A percentile compares a stretch with the other conserved stretches of the same genome.
These are phyloP conservation scores for Trichoderma polysporum DNA, from an alignment of 2,329 filamentous ascomycete species.

Conservation along the genomic window DNA sequence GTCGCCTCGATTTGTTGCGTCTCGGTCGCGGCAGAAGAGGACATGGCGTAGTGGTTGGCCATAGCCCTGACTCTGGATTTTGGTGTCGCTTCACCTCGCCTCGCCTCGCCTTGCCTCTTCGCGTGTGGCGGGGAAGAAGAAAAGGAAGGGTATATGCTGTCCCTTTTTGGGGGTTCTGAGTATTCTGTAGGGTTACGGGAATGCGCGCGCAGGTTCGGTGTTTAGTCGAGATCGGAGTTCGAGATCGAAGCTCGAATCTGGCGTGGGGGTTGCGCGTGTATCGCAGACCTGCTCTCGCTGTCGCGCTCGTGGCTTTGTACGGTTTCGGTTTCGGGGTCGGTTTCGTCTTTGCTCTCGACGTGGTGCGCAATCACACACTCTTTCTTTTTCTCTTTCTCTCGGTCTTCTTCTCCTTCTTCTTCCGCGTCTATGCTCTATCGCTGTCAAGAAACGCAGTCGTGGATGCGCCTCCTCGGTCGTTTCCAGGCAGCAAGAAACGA, in stretches of 20 bases:
- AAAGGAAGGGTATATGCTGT: neutral
- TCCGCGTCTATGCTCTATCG: neutral
- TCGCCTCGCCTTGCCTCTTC: neutral
- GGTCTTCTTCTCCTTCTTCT: neutral
- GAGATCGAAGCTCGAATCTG: neutral
- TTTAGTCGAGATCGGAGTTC: neutral
- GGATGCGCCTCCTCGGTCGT: slow-evolving; percentile 15
- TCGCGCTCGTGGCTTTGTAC: neutral
- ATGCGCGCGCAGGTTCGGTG: neutral
- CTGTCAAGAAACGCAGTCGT: slow-evolving; percentile 17
- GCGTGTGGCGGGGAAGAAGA: neutral
- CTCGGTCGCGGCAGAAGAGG: slow-evolving; percentile 1
- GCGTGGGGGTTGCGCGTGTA: neutral
- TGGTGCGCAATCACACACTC: no score
- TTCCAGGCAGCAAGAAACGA: slow-evolving; percentile 12
- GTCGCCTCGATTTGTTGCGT: slow-evolving; percentile 11
- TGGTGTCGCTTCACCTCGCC: neutral
- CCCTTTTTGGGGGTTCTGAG: neutral
- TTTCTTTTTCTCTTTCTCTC: neutral
- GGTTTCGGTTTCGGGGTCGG: neutral
- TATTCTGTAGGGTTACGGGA: neutral
- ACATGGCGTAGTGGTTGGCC: slow-evolving; percentile 8
- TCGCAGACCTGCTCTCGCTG: neutral
- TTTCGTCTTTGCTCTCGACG: neutral
- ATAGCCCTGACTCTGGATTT: neutral